These are phyloP conservation scores for Saccharomycopsis microspora DNA, from an alignment of 805 yeast genomes.

Conservation along the genomic window DNA sequence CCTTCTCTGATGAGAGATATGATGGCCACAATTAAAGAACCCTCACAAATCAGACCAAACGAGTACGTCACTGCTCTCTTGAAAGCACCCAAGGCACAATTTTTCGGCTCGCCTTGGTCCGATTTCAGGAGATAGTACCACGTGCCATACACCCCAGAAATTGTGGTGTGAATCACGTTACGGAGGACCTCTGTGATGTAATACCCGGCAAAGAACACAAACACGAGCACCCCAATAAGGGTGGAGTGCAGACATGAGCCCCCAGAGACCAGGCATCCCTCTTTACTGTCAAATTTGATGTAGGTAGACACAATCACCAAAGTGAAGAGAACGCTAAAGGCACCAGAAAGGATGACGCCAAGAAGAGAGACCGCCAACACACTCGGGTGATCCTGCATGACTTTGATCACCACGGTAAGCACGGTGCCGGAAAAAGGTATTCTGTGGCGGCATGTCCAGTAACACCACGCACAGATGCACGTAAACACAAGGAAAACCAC, in stretches of 20 bases:
- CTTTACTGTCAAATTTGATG: slow-evolving; percentile 54
- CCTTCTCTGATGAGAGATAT: slow-evolving; percentile 55
- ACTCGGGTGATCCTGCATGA: slow-evolving; percentile 62
- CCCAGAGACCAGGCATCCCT: slow-evolving; percentile 39
- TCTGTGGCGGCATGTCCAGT: slow-evolving; percentile 59
- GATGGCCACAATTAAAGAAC: slow-evolving; percentile 61
- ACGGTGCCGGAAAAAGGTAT: slow-evolving; percentile 69
- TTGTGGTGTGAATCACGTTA: slow-evolving; percentile 70
- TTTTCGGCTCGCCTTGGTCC: slow-evolving; percentile 67
- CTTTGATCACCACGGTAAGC: slow-evolving; percentile 62
- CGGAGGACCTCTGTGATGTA: slow-evolving; percentile 74
- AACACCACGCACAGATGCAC: slow-evolving; percentile 51
- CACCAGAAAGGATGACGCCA: slow-evolving; percentile 49
- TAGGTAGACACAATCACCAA: slow-evolving; percentile 65
- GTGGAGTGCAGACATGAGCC: slow-evolving; percentile 49
- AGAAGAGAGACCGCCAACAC: slow-evolving; percentile 47
- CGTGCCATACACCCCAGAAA: slow-evolving; percentile 78
- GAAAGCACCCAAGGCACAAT: slow-evolving; percentile 75
- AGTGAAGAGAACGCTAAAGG: slow-evolving; percentile 55
- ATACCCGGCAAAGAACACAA: slow-evolving; percentile 73
- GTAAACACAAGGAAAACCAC: slow-evolving; percentile 62
- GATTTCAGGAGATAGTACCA: slow-evolving; percentile 79
- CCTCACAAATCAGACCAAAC: slow-evolving; percentile 84
- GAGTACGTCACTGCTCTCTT: slow-evolving; percentile 74
- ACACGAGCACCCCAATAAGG: slow-evolving; percentile 59